These are phyloP conservation scores for Parmelia sp. DNA, from an alignment of 495 filamentous ascomycete genomes.

Conservation along the genomic window DNA sequence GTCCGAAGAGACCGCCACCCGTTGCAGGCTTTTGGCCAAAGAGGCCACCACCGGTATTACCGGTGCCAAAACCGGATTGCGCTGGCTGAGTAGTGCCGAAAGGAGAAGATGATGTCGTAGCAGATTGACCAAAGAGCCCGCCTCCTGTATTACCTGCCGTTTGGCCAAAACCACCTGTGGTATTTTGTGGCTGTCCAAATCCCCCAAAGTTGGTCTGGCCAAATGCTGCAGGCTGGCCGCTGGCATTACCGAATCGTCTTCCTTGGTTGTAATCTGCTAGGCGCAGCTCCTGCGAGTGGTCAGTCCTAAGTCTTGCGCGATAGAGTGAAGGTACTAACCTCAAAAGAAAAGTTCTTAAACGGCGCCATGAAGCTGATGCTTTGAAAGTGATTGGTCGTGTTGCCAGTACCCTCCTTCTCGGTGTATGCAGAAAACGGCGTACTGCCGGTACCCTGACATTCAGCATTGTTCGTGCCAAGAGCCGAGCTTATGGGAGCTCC, in stretches of 20 bases:
- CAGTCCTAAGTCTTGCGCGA: constrained; percentile 13
- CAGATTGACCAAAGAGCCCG: constrained; percentile 46
- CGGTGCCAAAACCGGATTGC: constrained; percentile 39
- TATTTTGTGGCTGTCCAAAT: constrained; percentile 14
- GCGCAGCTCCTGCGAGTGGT: constrained; percentile 56
- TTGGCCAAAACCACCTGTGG: constrained; percentile 36
- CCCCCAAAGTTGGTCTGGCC: constrained; percentile 36
- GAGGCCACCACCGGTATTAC: constrained; percentile 29
- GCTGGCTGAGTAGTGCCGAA: constrained; percentile 49
- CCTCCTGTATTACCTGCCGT: constrained; percentile 38
- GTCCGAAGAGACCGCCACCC: constrained; percentile 48
- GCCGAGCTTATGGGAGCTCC: constrained; percentile 41
- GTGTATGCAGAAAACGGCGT: constrained; percentile 64
- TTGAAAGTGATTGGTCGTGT: constrained; percentile 68
- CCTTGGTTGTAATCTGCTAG: constrained; percentile 86
- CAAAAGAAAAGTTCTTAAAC: constrained; percentile 82
- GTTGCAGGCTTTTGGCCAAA: constrained; percentile 34
- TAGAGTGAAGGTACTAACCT: constrained; percentile 37
- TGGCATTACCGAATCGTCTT: constrained; percentile 69
- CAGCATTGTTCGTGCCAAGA: constrained; percentile 37
- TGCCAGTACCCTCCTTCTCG: constrained; percentile 70
- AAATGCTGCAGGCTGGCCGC: constrained; percentile 78
- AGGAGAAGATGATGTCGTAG: constrained; percentile 38
- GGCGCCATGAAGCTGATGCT: constrained; percentile 80
- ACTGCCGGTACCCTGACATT: constrained; percentile 62